A percentile compares a stretch with the other conserved stretches of the same genome.
phyloP scores from a whole-genome alignment of 202 grass and related monocot genomes.

The Saccharum hybrid region DNA sequence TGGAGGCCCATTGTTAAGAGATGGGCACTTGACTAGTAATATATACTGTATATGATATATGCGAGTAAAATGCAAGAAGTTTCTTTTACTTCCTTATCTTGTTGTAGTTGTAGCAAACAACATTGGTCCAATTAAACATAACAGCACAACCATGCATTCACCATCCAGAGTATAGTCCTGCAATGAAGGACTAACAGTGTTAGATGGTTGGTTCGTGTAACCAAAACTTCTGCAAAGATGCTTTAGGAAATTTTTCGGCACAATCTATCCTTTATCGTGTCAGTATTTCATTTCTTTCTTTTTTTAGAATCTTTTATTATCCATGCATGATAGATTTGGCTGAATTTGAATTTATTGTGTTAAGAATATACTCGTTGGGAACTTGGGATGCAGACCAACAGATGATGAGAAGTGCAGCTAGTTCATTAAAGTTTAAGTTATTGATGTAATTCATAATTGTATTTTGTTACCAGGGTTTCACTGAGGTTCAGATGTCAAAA shows the following conservation, averaged over 20 bases:
- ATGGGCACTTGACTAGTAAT: background rate
- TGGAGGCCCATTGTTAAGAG: background rate
- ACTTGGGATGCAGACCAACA: background rate
- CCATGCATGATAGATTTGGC: background rate
- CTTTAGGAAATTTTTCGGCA: background rate
- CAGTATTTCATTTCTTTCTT: background rate
- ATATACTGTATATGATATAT: background rate
- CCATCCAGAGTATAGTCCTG: background rate
- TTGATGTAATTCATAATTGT: slow-evolving; percentile 15
- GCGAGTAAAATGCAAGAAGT: background rate
- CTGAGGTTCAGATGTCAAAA: slow-evolving; percentile 87
- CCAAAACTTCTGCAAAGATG: background rate
- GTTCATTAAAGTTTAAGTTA: slow-evolving; percentile 7
- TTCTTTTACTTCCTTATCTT: background rate
- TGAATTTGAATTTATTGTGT: background rate
- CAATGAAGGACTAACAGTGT: background rate
- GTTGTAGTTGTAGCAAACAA: background rate
- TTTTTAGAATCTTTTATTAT: background rate
- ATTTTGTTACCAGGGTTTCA: slow-evolving; percentile 76
- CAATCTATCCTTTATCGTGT: background rate
- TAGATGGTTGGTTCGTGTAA: background rate
- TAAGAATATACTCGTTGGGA: background rate
- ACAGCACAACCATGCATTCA: background rate
- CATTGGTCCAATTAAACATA: background rate
- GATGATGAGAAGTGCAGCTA: background rate